Evolutionary conservation across 768 basidiomycete species (phyloP), one percentile per base, ranked within the genome.

Genomic region (Trametes punicea): DNA sequence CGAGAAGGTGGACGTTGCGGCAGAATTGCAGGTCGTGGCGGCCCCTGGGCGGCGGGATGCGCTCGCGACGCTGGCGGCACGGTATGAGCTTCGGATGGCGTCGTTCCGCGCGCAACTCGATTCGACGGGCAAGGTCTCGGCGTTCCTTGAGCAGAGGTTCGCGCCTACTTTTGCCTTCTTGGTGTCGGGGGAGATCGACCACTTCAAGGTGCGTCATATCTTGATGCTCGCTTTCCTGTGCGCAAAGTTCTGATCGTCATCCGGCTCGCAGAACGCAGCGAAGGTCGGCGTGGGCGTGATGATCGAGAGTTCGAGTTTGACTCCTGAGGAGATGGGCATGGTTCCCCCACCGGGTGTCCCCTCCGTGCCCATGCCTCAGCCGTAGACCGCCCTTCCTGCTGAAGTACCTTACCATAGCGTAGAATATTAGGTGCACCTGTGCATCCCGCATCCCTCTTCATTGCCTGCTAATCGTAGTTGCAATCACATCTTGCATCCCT

Each of bases 221-320:
- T 30, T 51, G 33, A 60, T 7, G 46, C 7, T 46, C 45, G 11
- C 36, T 27, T 34, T 39, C 10, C 46, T 16, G 23, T 16, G 13
- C 25, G 18, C 36, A 21, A 11, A 15, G 29, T 13, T 18, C 51
- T 57, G 21, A 39, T 30, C 21, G 15, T 9, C 36, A 30, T 42
- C 29, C 41, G 26, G 21, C 49, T 33, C 55, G 13, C 62, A 98
- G 93, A 94, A 93, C 72, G 78, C 92, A 38, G 90, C 93, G 26
- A 96, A 94, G 74, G 87, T 97, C 57, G 96, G 96, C 59, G 87
- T 98, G 8, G 95, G 95, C 76, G 92, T 98, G 72, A 96, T 94
- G 92, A 92, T 98, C 59, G 95, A 98, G 80, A 88, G 86, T 69
- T 82, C 85, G 33, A 81, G 75, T 60, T 71, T 92, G 73, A 86